A percentile compares a stretch with the other conserved stretches of the same genome.
Conservation (phyloP, 2,329 filamentous ascomycete species). For the Coniella vitis region DNA sequence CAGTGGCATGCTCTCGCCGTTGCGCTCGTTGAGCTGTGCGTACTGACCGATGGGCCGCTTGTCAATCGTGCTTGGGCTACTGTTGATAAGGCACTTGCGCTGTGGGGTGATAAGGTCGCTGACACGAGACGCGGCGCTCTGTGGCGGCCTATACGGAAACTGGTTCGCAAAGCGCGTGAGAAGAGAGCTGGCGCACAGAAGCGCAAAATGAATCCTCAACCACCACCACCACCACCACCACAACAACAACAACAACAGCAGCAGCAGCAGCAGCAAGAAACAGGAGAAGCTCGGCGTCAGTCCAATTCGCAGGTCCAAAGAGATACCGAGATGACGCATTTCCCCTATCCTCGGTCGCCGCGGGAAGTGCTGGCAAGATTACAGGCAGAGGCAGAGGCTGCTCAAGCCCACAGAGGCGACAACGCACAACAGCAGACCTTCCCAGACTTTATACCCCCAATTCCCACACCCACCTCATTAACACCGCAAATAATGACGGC, state of each 20-base stretch:
- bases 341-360: background rate
- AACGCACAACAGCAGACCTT: background rate
- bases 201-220: constrained; percentile 20
- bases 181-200: constrained; percentile 28
- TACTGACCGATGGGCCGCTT: constrained; percentile 36
- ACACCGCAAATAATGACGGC: background rate
- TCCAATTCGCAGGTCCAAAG: background rate
- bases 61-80: constrained; percentile 43
- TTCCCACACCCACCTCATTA: too few relatives aligned
- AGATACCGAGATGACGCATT: background rate
- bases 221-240: background rate
- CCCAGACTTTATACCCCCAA: background rate
- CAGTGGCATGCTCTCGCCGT: constrained; percentile 51
- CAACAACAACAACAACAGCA: background rate
- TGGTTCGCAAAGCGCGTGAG: constrained; percentile 42
- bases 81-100: constrained; percentile 38
- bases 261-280: background rate
- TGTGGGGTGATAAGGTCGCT: constrained; percentile 38
- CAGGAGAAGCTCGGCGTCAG: background rate
- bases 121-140: constrained; percentile 43
- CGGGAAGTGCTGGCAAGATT: background rate
- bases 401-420: background rate
- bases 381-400: too few relatives aligned
- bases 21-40: constrained; percentile 44
- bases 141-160: constrained; percentile 48